phyloP scores from a whole-genome alignment of 345 rosid genomes.

The Populus euphratica region DNA sequence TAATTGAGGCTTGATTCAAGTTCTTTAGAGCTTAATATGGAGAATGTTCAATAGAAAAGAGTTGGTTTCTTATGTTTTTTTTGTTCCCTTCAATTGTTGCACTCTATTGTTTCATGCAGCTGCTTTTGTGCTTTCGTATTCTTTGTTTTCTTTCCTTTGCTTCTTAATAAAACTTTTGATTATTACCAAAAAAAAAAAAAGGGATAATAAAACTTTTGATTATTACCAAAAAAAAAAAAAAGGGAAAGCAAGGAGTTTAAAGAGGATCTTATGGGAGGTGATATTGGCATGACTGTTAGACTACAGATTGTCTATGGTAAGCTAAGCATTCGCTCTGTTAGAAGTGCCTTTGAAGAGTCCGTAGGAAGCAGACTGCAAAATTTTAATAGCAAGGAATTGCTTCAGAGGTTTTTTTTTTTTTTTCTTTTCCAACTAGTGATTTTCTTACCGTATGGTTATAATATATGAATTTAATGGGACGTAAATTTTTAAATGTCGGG shows the following conservation, averaged over 20 bases:
- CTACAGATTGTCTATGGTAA: conserved; percentile 72
- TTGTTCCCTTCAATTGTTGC: no score
- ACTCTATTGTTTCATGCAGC: no score
- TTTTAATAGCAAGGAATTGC: conserved; percentile 67
- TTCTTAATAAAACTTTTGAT: no score
- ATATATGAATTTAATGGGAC: not conserved
- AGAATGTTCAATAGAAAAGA: no score
- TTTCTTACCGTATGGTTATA: not conserved
- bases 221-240: no score
- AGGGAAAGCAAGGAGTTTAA: conserved; percentile 41
- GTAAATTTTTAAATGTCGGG: not conserved
- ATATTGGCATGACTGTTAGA: conserved; percentile 61
- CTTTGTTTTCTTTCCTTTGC: no score
- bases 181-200: no score
- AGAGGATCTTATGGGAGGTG: conserved; percentile 62
- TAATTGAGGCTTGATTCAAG: no score
- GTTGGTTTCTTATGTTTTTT: no score
- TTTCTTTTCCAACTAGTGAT: not conserved
- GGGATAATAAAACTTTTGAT: conserved; percentile 4
- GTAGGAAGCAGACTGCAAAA: conserved; percentile 75
- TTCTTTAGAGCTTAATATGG: no score
- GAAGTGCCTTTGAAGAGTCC: conserved; percentile 79
- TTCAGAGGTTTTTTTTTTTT: conserved; percentile 61
- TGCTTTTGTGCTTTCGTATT: no score
- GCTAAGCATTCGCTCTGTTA: conserved; percentile 66